Percentiles rank a stretch among this genome's conserved stretches.
phyloP scores from a whole-genome alignment of 208 protist species.

The Trypanosoma lewisi region DNA sequence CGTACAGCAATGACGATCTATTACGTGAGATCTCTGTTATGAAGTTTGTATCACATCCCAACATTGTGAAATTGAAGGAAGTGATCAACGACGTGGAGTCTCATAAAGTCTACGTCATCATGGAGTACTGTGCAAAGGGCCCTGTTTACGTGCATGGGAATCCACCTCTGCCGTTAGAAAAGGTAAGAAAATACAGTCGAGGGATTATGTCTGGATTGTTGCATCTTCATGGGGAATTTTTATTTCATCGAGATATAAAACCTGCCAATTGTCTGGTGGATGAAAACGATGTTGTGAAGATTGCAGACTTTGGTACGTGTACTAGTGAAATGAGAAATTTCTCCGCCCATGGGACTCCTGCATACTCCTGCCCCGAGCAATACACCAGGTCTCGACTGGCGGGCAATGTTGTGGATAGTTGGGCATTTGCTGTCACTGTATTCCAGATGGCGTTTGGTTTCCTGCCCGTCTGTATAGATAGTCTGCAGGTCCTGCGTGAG shows the following conservation, averaged over 20 bases:
- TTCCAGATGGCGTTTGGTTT: conserved; percentile 72
- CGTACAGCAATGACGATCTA: conserved; percentile 47
- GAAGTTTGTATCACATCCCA: conserved; percentile 95
- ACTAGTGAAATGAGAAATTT: conserved; percentile 47
- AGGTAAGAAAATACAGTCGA: conserved; percentile 51
- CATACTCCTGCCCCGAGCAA: conserved; percentile 82
- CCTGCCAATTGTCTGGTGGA: conserved; percentile 83
- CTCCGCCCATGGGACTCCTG: conserved; percentile 63
- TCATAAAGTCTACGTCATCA: conserved; percentile 92
- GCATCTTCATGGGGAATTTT: conserved; percentile 74
- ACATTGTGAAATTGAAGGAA: conserved; percentile 94
- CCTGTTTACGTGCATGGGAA: conserved; percentile 59
- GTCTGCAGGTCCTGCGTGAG: conserved; percentile 10
- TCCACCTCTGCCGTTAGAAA: conserved; percentile 46
- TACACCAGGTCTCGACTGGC: conserved; percentile 41
- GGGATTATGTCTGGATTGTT: conserved; percentile 67
- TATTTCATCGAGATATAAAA: conserved; percentile 85
- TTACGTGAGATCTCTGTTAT: conserved; percentile 95
- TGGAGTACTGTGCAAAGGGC: conserved; percentile 91
- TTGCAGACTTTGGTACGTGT: conserved; percentile 89
- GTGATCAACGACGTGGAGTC: conserved; percentile 94
- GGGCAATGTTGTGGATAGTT: conserved; percentile 85
- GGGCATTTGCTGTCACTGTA: conserved; percentile 89
- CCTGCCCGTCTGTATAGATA: conserved; percentile 43
- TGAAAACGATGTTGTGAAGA: conserved; percentile 59